phyloP scores from a whole-genome alignment of 768 basidiomycete species.

The Cystoderma amianthinum region DNA sequence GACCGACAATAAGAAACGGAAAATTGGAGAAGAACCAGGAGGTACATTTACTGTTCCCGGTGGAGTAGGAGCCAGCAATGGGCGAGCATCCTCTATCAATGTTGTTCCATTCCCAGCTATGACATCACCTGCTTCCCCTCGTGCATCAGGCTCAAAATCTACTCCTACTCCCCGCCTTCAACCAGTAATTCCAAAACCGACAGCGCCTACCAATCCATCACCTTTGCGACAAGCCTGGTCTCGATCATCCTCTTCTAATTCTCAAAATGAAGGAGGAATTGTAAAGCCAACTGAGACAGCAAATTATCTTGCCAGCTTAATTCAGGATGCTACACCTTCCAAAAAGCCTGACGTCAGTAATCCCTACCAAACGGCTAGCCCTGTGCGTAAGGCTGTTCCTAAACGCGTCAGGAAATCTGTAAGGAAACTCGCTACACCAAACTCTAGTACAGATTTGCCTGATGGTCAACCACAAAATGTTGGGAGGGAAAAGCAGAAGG shows the following conservation, averaged over 20 bases:
- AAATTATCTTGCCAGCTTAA: slow-evolving; percentile 59
- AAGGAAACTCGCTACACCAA: slow-evolving; percentile 33
- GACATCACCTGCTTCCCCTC: slow-evolving; percentile 18
- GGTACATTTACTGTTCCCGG: slow-evolving; percentile 16
- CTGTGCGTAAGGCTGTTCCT: slow-evolving; percentile 41
- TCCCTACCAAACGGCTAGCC: slow-evolving; percentile 71
- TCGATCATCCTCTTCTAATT: slow-evolving; percentile 27
- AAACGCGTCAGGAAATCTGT: slow-evolving; percentile 37
- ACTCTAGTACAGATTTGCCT: slow-evolving; percentile 17
- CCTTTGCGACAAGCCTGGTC: slow-evolving; percentile 75
- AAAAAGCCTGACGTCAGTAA: slow-evolving; percentile 66
- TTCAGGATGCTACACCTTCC: slow-evolving; percentile 63
- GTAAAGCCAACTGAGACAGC: slow-evolving; percentile 59
- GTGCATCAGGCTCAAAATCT: slow-evolving; percentile 10
- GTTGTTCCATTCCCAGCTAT: slow-evolving; percentile 28
- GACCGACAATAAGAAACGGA: slow-evolving; percentile 55
- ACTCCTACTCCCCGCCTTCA: slow-evolving; percentile 28
- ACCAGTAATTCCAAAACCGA: slow-evolving; percentile 39
- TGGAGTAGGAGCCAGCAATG: neutral
- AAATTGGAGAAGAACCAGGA: slow-evolving; percentile 39
- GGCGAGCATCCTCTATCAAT: slow-evolving; percentile 6
- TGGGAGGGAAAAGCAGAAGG: slow-evolving; percentile 20
- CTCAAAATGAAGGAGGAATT: slow-evolving; percentile 19
- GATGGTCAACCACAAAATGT: slow-evolving; percentile 16
- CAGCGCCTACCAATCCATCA: slow-evolving; percentile 61